Base-by-base conservation (phyloP, 192 early-diverging fungal species). In the Phlyctochytrium bullatum region DNA sequence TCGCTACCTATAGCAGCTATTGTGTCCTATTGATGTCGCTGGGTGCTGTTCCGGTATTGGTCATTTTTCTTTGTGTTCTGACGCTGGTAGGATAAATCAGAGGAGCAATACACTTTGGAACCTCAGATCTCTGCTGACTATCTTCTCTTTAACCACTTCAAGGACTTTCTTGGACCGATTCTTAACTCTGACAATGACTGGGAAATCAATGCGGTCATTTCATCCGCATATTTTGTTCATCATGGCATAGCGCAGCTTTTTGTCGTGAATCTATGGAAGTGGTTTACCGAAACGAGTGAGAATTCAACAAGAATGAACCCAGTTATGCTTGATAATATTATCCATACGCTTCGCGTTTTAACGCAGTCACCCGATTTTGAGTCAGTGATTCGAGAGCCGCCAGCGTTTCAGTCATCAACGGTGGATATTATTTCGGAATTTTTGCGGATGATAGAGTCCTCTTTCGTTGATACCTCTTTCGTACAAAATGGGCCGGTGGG, bases 141-240 rank as follows among this genome's bases (percentile, higher is more conserved):
- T 30, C 52, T 79, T 52, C 66, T 79, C 40, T 79, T 79, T 66
- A 59, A 71, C 58, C 64, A 70, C 30, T 78, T 77, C 32, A 61
- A 67, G 34, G 63, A 68, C 61, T 78, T 75, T 34, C 36, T 79
- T 0, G 52, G 65, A 20, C 78, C 78, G 57, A 73, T 78, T 58
- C 50, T 82, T 27, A 76, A 67, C 61, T 74, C 77, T 3, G 80
- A 82, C 34, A 76, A 80, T 40, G 31, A n/a, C 12, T 82, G 79
- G 79, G 80, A 82, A 54, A 74, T 80, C 60, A 78, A 78, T 1
- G 71, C 77, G 0, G 69, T 82, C 29, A 63, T 72, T 2, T 36
- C 61, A 31, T 59, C 74, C 14, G 62, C 67, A 2, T 82, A 81
- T 61, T 82, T 75, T 63, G 61, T 76, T 27, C 80, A 82, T 52